Evolutionary conservation across 768 basidiomycete species (phyloP).

Genomic region (Lentinula guzmanii): DNA sequence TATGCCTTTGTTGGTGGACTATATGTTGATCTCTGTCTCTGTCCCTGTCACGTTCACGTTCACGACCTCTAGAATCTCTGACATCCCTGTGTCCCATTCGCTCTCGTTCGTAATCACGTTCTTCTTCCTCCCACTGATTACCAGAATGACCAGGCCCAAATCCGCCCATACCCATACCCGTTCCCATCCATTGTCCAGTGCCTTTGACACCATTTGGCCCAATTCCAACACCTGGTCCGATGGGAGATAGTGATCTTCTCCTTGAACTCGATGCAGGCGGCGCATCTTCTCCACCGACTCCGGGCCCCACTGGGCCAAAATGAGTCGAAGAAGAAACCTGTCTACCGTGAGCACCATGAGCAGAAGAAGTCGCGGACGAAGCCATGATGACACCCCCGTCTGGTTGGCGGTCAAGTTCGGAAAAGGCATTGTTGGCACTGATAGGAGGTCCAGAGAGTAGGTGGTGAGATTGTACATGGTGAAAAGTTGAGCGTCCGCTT

Average conservation of each 20-base stretch:
- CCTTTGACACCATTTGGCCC: slow-evolving; percentile 6
- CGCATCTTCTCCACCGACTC: neutral
- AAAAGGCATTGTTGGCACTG: neutral
- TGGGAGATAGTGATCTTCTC: neutral
- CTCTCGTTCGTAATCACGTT: slow-evolving; percentile 17
- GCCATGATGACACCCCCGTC: neutral
- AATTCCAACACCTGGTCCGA: slow-evolving; percentile 1
- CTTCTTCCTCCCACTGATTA: slow-evolving; percentile 4
- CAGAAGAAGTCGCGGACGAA: neutral
- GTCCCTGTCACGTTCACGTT: slow-evolving; percentile 13
- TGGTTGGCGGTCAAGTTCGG: neutral
- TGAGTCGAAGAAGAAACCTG: neutral
- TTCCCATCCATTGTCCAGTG: slow-evolving; percentile 12
- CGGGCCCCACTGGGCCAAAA: neutral
- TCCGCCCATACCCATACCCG: slow-evolving; percentile 10
- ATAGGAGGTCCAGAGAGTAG: neutral
- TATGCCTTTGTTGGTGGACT: slow-evolving; percentile 25
- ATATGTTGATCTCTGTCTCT: slow-evolving; percentile 24
- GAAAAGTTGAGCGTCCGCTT: neutral
- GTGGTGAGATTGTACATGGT: neutral
- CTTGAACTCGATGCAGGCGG: neutral
- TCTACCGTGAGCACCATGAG: neutral
- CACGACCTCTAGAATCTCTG: slow-evolving; percentile 19
- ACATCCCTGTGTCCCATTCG: slow-evolving; percentile 17
- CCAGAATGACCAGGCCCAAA: neutral